phyloP scores from a whole-genome alignment of 768 basidiomycete species.

The Peribolospora baueri region DNA sequence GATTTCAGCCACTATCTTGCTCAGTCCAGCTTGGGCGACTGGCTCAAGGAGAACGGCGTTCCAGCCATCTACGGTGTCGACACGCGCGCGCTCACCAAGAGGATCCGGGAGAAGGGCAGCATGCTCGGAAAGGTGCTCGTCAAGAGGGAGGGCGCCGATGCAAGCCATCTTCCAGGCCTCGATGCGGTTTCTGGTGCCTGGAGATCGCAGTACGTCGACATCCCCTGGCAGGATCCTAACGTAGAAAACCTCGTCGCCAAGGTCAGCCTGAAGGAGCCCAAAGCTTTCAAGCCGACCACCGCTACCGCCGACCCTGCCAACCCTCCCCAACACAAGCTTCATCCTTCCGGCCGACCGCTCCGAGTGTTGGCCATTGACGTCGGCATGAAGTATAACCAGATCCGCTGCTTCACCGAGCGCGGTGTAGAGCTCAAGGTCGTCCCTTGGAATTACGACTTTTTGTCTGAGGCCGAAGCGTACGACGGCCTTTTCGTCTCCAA shows the following conservation, averaged over 20 bases:
- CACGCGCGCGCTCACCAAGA: constrained; percentile 89
- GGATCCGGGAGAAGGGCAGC: constrained; percentile 76
- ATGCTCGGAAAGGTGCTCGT: constrained; percentile 70
- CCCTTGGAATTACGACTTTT: constrained; percentile 88
- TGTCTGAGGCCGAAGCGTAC: constrained; percentile 44
- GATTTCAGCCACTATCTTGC: constrained; percentile 91
- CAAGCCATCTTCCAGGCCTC: constrained; percentile 15
- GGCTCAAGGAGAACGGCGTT: constrained; percentile 84
- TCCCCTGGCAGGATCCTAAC: constrained; percentile 75
- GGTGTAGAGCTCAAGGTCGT: constrained; percentile 92
- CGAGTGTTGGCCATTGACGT: constrained; percentile 83
- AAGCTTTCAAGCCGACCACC: constrained; percentile 36
- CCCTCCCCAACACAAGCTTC: constrained; percentile 25
- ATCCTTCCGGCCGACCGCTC: constrained; percentile 54
- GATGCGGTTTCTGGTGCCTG: constrained; percentile 25
- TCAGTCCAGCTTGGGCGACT: constrained; percentile 55
- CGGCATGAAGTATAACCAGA: constrained; percentile 99
- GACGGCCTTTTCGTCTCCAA: constrained; percentile 95
- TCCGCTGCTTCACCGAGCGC: constrained; percentile 75
- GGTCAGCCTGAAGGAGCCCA: constrained; percentile 50
- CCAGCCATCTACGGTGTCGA: constrained; percentile 92
- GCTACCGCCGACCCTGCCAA: constrained; percentile 14
- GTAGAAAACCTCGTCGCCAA: constrained; percentile 65
- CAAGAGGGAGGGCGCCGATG: constrained; percentile 28
- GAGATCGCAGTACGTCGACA: constrained; percentile 58